These are phyloP conservation scores for Nannizziopsis arthrosporioides DNA, from an alignment of 2,329 filamentous ascomycete genomes.

Conservation along the genomic window DNA sequence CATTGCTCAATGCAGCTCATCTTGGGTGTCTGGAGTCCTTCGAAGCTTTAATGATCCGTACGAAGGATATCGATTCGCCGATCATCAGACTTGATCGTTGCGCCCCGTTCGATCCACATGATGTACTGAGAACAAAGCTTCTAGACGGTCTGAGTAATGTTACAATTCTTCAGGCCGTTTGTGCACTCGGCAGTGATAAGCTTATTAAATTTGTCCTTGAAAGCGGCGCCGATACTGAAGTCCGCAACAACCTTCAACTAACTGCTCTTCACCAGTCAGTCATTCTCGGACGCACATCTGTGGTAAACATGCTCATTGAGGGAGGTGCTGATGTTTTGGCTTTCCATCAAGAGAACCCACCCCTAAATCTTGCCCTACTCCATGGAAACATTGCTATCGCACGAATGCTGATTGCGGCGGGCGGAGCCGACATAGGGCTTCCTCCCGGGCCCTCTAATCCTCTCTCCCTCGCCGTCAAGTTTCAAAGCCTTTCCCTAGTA, in stretches of 20 bases:
- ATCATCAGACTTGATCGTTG: background rate
- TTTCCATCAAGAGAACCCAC: background rate
- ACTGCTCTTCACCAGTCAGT: constrained; percentile 14
- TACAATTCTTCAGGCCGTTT: constrained; percentile 32
- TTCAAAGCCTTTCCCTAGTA: background rate
- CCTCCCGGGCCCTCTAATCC: background rate
- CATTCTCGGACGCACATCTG: background rate
- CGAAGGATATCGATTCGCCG: background rate
- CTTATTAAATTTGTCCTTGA: constrained; percentile 1
- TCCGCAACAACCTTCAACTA: background rate
- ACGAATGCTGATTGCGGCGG: background rate
- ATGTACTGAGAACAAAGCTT: no score
- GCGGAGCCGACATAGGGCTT: background rate
- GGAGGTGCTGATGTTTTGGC: constrained; percentile 2
- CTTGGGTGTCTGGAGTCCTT: background rate
- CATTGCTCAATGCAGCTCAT: background rate
- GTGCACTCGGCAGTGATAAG: constrained; percentile 46
- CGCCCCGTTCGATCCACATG: background rate
- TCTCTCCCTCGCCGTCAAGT: background rate
- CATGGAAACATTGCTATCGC: background rate
- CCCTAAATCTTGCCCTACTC: background rate
- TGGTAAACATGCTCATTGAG: constrained; percentile 9
- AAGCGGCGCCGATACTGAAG: constrained; percentile 1
- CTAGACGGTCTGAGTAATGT: background rate
- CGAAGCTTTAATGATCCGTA: background rate